Evolutionary conservation across 495 filamentous ascomycete species (phyloP), one percentile per base, ranked within the genome.

Genomic region (Podospora anserina): DNA sequence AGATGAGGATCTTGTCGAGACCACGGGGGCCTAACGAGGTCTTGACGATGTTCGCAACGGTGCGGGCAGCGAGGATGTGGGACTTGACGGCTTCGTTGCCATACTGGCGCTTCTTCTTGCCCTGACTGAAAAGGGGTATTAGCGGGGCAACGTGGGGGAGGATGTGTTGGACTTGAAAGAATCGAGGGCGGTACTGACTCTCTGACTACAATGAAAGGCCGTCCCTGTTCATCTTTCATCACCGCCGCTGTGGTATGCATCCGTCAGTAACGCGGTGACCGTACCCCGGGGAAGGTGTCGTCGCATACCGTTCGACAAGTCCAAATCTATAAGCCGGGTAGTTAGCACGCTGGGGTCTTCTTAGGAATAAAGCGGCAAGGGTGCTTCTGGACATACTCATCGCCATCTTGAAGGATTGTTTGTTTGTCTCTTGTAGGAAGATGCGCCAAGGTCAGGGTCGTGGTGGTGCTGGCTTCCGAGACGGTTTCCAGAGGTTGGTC

Each of bases 1-100:
- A 99, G 74, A 99, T 99, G 71, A 99, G 85, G 75, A 99, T 99
- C 83, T 99, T 99, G 84, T 99, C 95, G 73, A 99, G 88, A 66
- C 95, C 95, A 72, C 96, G 90, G 66, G 95, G 95, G 60, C 95
- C 95, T 78, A 99, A 83, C 75, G 95, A 99, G 71, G 92, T 94
- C 84, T 96, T 97, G 79, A 99, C 93, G 72, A 98, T 96, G 81
- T 91, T 96, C 68, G 96, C 91, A 69, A 99, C 93, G 53, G 95
- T 99, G 74, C 93, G 88, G 44, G 95, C 95, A 20, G 95, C 95
- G 68, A 98, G 88, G 77, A 99, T 98, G 82, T 99, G 95, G 66
- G 92, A 91, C 81, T 98, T 99, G 72, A 99, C 91, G 65, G 95
- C 95, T 74, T 99, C 95, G 73, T 89, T 97, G 68, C 95, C 95